Percentiles rank a stretch among this genome's conserved stretches.
phyloP scores from a whole-genome alignment of 2,329 filamentous ascomycete genomes.

The Fusarium mundagurra region DNA sequence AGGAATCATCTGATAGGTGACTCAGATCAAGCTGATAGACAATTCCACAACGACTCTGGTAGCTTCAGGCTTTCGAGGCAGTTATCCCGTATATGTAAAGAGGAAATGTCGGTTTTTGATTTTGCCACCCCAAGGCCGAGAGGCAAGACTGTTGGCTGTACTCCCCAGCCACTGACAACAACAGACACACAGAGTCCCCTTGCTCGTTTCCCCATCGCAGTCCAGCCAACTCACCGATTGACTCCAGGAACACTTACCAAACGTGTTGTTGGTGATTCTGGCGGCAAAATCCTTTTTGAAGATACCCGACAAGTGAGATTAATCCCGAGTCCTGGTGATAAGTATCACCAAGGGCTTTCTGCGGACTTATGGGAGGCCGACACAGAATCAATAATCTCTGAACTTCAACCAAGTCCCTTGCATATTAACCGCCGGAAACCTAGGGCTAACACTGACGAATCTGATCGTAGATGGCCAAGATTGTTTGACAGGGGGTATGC shows the following conservation, averaged over 20 bases:
- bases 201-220: constrained; percentile 44
- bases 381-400: constrained; percentile 24
- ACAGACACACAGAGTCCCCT: constrained; percentile 34
- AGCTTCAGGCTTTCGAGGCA: not conserved
- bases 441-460: constrained; percentile 1
- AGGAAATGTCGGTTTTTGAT: constrained; percentile 6
- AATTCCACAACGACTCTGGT: not conserved
- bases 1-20: not conserved
- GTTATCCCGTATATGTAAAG: constrained; percentile 2
- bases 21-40: not conserved
- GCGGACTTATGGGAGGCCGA: constrained; percentile 38
- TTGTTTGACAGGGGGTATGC: constrained; percentile 12
- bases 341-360: constrained; percentile 25
- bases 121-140: constrained; percentile 4
- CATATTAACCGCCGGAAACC: constrained; percentile 26
- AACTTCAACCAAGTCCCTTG: constrained; percentile 41
- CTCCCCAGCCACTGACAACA: constrained; percentile 16
- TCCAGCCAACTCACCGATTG: constrained; percentile 35
- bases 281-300: constrained; percentile 34
- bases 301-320: constrained; percentile 28
- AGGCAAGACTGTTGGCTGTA: constrained; percentile 12
- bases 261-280: constrained; percentile 39
- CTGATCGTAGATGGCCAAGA: constrained; percentile 23
- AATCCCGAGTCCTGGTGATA: constrained; percentile 25
- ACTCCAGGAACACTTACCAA: constrained; percentile 38